These are phyloP conservation scores for Pythium monospermum DNA, from an alignment of 352 stramenopile species.

Conservation along the genomic window DNA sequence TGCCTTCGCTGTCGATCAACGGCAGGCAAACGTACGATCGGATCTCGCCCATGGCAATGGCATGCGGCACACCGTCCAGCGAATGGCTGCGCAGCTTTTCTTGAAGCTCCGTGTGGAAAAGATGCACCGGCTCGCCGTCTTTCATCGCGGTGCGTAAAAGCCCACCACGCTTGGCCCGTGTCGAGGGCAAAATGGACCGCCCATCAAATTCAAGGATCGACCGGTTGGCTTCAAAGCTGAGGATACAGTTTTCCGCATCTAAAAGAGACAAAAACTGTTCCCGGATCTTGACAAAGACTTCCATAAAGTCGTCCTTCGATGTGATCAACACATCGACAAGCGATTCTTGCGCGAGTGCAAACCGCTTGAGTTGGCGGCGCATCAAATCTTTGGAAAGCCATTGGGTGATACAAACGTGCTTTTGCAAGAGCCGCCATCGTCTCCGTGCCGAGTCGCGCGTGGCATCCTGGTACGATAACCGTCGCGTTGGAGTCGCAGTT, in stretches of 20 bases:
- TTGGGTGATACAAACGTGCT: conserved; percentile 58
- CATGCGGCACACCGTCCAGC: conserved; percentile 22
- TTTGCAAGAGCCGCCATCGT: conserved; percentile 54
- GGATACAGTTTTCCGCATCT: conserved; percentile 55
- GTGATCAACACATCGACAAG: conserved; percentile 44
- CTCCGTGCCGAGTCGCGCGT: conserved; percentile 31
- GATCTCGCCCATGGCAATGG: conserved; percentile 34
- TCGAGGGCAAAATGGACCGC: conserved; percentile 36
- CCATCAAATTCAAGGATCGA: conserved; percentile 60
- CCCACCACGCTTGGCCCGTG: conserved; percentile 24
- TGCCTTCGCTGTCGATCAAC: conserved; percentile 48
- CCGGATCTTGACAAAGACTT: conserved; percentile 48
- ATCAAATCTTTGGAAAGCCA: conserved; percentile 49
- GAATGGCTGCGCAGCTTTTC: conserved; percentile 7
- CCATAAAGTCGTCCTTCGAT: conserved; percentile 41
- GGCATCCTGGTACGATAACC: conserved; percentile 15
- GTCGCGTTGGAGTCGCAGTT: background rate
- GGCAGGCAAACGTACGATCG: conserved; percentile 68
- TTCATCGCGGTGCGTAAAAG: conserved; percentile 22
- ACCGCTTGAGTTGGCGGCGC: conserved; percentile 41
- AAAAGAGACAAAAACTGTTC: conserved; percentile 62
- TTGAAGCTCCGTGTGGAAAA: conserved; percentile 18
- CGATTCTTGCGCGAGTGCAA: conserved; percentile 42
- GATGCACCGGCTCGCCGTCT: conserved; percentile 36
- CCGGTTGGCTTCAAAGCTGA: conserved; percentile 49